phyloP scores from a whole-genome alignment of 345 rosid genomes.

The Arabis hirsuta region DNA sequence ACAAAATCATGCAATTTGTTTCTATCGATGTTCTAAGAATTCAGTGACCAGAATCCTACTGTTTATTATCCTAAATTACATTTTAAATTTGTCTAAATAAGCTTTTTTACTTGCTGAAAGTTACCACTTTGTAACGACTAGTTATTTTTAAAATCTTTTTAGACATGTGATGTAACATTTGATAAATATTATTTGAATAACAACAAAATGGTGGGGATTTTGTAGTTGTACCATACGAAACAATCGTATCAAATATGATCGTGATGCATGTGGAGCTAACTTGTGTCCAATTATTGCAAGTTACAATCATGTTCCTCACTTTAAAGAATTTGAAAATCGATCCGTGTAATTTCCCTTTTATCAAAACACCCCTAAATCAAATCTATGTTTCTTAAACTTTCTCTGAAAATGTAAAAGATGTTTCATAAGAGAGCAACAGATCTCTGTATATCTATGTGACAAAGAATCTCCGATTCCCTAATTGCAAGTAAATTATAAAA shows the following conservation, averaged over 20 bases:
- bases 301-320: neutral
- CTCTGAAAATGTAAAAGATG: neutral
- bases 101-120: no score
- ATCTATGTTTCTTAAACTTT: neutral
- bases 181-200: neutral
- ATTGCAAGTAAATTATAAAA: slow-evolving; percentile 2
- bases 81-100: no score
- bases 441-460: slow-evolving; percentile 27
- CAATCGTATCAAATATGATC: neutral
- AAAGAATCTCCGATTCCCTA: slow-evolving; percentile 36
- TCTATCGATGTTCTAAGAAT: no score
- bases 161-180: neutral
- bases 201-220: slow-evolving; percentile 10
- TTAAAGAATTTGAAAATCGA: neutral
- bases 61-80: no score
- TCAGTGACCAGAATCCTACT: no score
- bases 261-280: slow-evolving; percentile 29
- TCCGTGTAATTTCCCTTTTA: neutral
- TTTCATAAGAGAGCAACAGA: slow-evolving; percentile 9
- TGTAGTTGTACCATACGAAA: neutral
- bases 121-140: no score
- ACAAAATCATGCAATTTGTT: no score
- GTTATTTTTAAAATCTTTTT: no score
- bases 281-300: neutral
- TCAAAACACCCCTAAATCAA: neutral